Base-by-base conservation (phyloP, 129 eudicot species). In the Sambucus nigra region DNA sequence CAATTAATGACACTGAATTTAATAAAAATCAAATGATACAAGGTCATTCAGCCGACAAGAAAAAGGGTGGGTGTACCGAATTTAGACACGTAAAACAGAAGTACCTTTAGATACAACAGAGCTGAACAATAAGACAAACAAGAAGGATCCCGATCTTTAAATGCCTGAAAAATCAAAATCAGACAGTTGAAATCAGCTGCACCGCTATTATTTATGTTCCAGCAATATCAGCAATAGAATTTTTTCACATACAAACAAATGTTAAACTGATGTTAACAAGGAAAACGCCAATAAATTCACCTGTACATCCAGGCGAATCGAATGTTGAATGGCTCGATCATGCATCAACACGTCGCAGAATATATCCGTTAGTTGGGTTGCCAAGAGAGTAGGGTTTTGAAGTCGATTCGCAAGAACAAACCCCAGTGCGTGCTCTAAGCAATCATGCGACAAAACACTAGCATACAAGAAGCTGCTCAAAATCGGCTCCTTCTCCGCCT, bases 401-500 rank as follows among this genome's bases (percentile, higher is more conserved):
- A 81, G 84, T 32, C 89, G 72, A 51, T 81, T 73, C 54, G 89
- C 84, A 29, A 81, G 75, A 46, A 81, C 78, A 69, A 81, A 81
- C 21, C 71, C 75, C 70, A 81, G 57, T 13, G 89, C 78, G 22
- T 64, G 77, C 68, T 81, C 89, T 26, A 81, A 73, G 69, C 89
- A 76, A 56, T 76, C 80, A 64, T 81, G 89, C 13, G 84, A 59
- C 65, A 81, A 69, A 47, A 81, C 53, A 55, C 89, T 81, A 48
- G 89, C 78, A 64, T 81, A 81, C 67, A 81, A 73, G 62, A 73
- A 81, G 75, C 84, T 77, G 75, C 84, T 81, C 63, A 81, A 65
- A 49, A 81, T 77, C 40, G 89, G 89, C 72, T 81, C 89, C 68
- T 77, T 81, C 47, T 81, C 89, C 17, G 89, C 89, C 89, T 81